Conservation (phyloP, 2,329 filamentous ascomycete genomes). For the Sporothrix curviconia region DNA sequence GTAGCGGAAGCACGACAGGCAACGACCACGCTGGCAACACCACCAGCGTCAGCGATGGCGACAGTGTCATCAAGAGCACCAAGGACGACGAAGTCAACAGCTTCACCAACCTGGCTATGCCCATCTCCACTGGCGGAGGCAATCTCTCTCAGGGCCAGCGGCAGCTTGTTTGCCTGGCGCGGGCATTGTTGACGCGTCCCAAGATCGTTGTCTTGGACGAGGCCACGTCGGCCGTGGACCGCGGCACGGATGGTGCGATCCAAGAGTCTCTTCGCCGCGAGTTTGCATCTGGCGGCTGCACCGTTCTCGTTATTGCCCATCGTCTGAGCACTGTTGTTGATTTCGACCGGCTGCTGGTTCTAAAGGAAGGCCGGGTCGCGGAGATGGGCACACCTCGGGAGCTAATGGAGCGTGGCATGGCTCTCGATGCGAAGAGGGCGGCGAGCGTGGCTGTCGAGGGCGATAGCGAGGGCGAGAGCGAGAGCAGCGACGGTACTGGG, state of each 20-base stretch:
- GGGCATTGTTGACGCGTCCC: conserved; percentile 36
- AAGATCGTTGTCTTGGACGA: conserved; percentile 38
- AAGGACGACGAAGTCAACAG: conserved; percentile 21
- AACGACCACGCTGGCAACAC: background rate
- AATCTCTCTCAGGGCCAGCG: conserved; percentile 41
- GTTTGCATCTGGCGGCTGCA: conserved; percentile 44
- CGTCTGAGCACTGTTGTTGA: conserved; percentile 41
- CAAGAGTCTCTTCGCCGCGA: conserved; percentile 47
- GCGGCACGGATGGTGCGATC: conserved; percentile 50
- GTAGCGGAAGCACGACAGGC: conserved; percentile 7
- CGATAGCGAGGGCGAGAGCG: conserved; percentile 19
- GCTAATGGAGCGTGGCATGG: conserved; percentile 34
- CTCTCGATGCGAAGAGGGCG: conserved; percentile 17
- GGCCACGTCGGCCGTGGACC: conserved; percentile 46
- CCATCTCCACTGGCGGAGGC: conserved; percentile 28
- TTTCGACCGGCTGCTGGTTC: conserved; percentile 44
- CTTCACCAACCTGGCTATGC: conserved; percentile 28
- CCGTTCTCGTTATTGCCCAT: conserved; percentile 41
- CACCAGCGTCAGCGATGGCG: conserved; percentile 6
- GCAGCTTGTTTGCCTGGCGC: conserved; percentile 43
- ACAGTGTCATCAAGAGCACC: conserved; percentile 2
- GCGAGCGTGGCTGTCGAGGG: conserved; percentile 16
- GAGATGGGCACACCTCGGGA: conserved; percentile 35
- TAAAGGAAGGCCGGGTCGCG: conserved; percentile 41
- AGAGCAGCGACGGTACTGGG: conserved; percentile 21